Conservation (phyloP, 805 yeast species). For the Candida sakaeoensis region DNA sequence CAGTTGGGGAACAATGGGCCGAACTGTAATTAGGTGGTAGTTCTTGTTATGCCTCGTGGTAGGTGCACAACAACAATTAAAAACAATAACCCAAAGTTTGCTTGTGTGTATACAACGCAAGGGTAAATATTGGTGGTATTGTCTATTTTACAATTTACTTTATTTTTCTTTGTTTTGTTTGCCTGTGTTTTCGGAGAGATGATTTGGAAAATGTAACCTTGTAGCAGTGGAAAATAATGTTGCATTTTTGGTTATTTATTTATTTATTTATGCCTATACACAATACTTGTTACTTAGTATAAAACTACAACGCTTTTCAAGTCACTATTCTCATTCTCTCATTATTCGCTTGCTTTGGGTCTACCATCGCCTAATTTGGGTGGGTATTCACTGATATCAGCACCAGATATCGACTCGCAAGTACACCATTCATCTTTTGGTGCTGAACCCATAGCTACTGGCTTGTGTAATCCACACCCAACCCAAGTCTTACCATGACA, state of each 20-base stretch:
- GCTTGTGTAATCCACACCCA: slow-evolving; percentile 46
- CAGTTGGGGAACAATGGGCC: too few relatives aligned
- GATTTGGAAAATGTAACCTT: neutral
- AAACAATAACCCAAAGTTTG: too few relatives aligned
- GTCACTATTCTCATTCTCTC: too few relatives aligned
- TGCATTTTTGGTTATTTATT: neutral
- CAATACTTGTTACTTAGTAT: neutral
- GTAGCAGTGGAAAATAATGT: neutral
- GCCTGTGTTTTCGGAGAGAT: neutral
- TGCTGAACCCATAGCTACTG: slow-evolving; percentile 34
- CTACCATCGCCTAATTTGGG: slow-evolving; percentile 27
- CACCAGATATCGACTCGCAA: slow-evolving; percentile 19
- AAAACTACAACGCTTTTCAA: too few relatives aligned
- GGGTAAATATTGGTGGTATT: too few relatives aligned
- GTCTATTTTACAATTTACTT: too few relatives aligned
- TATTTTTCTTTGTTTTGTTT: neutral
- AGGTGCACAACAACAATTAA: too few relatives aligned
- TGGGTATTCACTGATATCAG: slow-evolving; percentile 20
- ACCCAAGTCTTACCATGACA: slow-evolving; percentile 36
- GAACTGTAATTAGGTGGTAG: too few relatives aligned
- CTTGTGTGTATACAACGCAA: too few relatives aligned
- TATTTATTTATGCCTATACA: neutral
- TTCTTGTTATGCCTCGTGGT: too few relatives aligned
- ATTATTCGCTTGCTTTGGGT: slow-evolving; percentile 9
- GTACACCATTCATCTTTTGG: slow-evolving; percentile 36